phyloP scores from a whole-genome alignment of 768 basidiomycete genomes.

The Russula abietina region DNA sequence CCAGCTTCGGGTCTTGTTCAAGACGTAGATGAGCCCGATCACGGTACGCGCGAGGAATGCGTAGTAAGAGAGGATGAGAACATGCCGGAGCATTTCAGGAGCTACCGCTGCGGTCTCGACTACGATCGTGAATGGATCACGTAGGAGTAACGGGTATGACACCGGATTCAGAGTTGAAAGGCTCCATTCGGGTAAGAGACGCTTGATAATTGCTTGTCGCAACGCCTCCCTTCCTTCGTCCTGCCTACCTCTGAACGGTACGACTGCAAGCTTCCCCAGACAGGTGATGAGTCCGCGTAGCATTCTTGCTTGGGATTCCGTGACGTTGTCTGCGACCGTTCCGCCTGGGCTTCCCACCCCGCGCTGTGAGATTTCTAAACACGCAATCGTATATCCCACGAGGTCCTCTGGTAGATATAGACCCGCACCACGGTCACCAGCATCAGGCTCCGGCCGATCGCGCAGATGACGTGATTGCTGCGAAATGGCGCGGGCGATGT shows the following conservation, averaged over 20 bases:
- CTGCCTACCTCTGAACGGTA: slow-evolving; percentile 63
- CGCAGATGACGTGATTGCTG: slow-evolving; percentile 80
- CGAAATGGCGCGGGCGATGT: slow-evolving; percentile 70
- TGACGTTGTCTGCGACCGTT: slow-evolving; percentile 65
- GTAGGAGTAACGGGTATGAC: slow-evolving; percentile 77
- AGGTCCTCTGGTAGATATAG: slow-evolving; percentile 91
- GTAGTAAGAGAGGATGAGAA: slow-evolving; percentile 86
- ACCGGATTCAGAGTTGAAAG: slow-evolving; percentile 76
- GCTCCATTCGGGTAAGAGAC: slow-evolving; percentile 88
- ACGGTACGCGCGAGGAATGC: slow-evolving; percentile 82
- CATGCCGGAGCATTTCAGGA: slow-evolving; percentile 83
- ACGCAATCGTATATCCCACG: slow-evolving; percentile 78
- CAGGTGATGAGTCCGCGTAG: slow-evolving; percentile 70
- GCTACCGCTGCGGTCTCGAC: slow-evolving; percentile 87
- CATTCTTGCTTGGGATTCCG: slow-evolving; percentile 72
- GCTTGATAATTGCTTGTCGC: slow-evolving; percentile 81
- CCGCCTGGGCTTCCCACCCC: slow-evolving; percentile 47
- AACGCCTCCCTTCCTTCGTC: slow-evolving; percentile 76
- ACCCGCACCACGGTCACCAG: slow-evolving; percentile 70
- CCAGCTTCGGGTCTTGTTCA: slow-evolving; percentile 62
- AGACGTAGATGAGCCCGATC: slow-evolving; percentile 75
- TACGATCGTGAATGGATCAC: slow-evolving; percentile 86
- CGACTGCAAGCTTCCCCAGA: slow-evolving; percentile 55
- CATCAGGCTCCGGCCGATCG: slow-evolving; percentile 66
- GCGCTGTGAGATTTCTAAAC: slow-evolving; percentile 75